A percentile compares a stretch with the other conserved stretches of the same genome.
These are phyloP conservation scores for Rugiboletus extremiorientalis DNA, from an alignment of 1,284 basidiomycete species.

Conservation along the genomic window DNA sequence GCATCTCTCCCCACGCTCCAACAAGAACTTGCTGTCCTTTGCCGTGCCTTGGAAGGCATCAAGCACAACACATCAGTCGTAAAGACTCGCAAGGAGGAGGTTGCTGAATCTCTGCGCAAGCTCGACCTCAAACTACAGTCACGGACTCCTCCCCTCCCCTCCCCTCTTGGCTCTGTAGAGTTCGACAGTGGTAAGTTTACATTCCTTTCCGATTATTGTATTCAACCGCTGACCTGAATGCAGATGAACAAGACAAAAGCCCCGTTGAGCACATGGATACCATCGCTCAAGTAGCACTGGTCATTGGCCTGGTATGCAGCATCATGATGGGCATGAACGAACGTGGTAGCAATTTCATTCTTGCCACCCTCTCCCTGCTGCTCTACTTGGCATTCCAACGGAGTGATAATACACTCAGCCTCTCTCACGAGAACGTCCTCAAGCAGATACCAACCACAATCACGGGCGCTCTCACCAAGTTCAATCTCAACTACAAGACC, in stretches of 20 bases:
- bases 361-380: slow-evolving; percentile 2
- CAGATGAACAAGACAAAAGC: slow-evolving; percentile 4
- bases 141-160: too few species aligned
- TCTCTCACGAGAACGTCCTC: slow-evolving; percentile 4
- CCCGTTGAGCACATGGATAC: background rate
- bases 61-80: background rate
- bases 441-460: slow-evolving; percentile 10
- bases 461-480: background rate
- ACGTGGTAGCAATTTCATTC: slow-evolving; percentile 4
- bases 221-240: background rate
- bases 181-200: background rate
- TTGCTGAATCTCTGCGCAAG: background rate
- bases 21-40: background rate
- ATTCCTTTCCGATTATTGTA: background rate
- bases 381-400: slow-evolving; percentile 10
- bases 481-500: slow-evolving; percentile 6
- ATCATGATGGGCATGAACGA: slow-evolving; percentile 7
- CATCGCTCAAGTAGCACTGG: slow-evolving; percentile 7
- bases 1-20: background rate
- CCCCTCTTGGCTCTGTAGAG: too few species aligned
- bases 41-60: background rate
- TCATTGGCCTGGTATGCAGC: slow-evolving; percentile 7
- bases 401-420: background rate
- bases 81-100: background rate
- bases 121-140: background rate